These are phyloP conservation scores for Zasmidium citrigriseum DNA, from an alignment of 2,329 filamentous ascomycete species.

Conservation along the genomic window DNA sequence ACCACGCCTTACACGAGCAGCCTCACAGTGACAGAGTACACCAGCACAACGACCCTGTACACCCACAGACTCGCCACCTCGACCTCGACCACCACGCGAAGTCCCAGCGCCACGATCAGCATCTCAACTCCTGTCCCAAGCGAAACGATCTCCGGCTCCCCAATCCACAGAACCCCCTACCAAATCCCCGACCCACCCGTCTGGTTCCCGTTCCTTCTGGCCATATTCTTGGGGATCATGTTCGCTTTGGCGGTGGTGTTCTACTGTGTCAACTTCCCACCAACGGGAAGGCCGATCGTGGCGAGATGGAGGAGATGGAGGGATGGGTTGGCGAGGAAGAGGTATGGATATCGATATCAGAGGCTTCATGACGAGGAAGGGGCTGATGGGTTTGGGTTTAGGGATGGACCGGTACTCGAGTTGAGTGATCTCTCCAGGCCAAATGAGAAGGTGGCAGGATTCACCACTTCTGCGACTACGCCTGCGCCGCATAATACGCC, in stretches of 20 bases:
- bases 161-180: background rate
- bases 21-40: background rate
- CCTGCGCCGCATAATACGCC: background rate
- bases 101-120: too few species aligned
- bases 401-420: too few species aligned
- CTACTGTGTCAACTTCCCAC: slow-evolving; percentile 26
- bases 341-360: background rate
- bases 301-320: background rate
- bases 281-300: slow-evolving; percentile 4
- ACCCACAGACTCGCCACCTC: background rate
- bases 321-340: background rate
- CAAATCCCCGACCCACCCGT: slow-evolving; percentile 12
- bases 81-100: too few species aligned
- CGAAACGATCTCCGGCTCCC: background rate
- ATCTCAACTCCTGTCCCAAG: too few species aligned
- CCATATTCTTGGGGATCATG: slow-evolving; percentile 14
- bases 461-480: slow-evolving; percentile 4
- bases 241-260: slow-evolving; percentile 20
- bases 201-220: slow-evolving; percentile 3
- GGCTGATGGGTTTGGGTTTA: background rate
- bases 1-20: too few species aligned
- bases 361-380: background rate
- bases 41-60: background rate
- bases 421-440: background rate
- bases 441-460: background rate